Conservation (phyloP, 1,284 basidiomycete species). For the Cystobasidiaceae sp. region DNA sequence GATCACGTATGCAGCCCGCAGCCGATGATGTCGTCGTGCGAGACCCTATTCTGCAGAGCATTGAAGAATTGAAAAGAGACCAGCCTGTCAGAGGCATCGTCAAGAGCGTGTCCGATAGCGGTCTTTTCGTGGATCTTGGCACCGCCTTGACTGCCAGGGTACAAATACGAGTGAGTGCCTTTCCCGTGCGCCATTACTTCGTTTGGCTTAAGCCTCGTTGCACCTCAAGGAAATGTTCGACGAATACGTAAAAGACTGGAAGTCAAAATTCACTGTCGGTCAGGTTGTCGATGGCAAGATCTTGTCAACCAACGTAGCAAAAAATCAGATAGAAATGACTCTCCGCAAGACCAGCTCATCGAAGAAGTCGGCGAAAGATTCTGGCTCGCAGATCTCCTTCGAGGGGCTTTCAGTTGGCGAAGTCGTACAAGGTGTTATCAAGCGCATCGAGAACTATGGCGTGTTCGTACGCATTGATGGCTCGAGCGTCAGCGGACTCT, state of each 20-base stretch:
- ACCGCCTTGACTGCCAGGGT: conserved; percentile 79
- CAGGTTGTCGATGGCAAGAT: conserved; percentile 84
- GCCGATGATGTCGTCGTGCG: conserved; percentile 44
- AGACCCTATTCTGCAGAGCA: conserved; percentile 64
- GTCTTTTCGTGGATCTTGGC: conserved; percentile 84
- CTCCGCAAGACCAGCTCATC: conserved; percentile 55
- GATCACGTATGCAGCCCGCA: conserved; percentile 60
- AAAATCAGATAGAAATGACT: conserved; percentile 79
- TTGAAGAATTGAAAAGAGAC: conserved; percentile 60
- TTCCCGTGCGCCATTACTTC: background rate
- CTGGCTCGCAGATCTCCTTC: conserved; percentile 67
- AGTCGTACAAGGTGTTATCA: conserved; percentile 46
- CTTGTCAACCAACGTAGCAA: conserved; percentile 63
- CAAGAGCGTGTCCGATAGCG: conserved; percentile 77
- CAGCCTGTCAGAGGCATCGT: conserved; percentile 77
- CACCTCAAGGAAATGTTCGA: conserved; percentile 39
- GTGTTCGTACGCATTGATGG: conserved; percentile 83
- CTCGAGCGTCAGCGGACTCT: conserved; percentile 78
- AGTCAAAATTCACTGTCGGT: conserved; percentile 68
- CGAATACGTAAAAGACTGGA: conserved; percentile 93
- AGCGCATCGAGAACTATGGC: conserved; percentile 72
- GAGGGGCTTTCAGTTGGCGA: conserved; percentile 45
- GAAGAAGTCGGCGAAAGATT: conserved; percentile 53
- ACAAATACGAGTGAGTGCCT: conserved; percentile 69
- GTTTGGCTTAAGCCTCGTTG: background rate